Evolutionary conservation across 2,329 filamentous ascomycete genomes (phyloP).

Genomic region (Chrysosphaeria jannelii): DNA sequence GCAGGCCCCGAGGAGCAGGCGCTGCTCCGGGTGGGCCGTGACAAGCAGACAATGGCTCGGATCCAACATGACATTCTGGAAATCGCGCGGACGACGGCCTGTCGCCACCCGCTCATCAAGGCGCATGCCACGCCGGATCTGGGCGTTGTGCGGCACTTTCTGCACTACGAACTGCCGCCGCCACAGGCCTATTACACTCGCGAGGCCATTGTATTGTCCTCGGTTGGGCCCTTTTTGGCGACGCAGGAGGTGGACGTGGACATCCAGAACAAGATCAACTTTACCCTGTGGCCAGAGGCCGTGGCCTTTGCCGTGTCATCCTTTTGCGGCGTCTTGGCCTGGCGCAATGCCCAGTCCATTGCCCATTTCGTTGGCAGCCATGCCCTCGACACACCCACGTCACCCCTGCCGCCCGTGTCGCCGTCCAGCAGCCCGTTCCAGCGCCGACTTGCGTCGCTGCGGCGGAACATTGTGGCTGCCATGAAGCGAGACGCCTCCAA

Average conservation of each 20-base stretch:
- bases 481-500: slow-evolving; percentile 1
- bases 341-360: slow-evolving; percentile 14
- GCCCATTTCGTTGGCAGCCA: slow-evolving; percentile 15
- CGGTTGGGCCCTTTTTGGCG: slow-evolving; percentile 2
- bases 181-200: slow-evolving; percentile 25
- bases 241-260: slow-evolving; percentile 4
- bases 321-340: slow-evolving; percentile 17
- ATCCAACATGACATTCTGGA: slow-evolving; percentile 14
- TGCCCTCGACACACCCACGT: slow-evolving; percentile 2
- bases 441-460: too few species aligned
- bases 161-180: slow-evolving; percentile 28
- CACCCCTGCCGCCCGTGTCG: slow-evolving; percentile 1
- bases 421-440: neutral
- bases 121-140: slow-evolving; percentile 16
- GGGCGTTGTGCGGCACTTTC: slow-evolving; percentile 21
- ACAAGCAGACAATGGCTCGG: slow-evolving; percentile 9
- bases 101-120: slow-evolving; percentile 13
- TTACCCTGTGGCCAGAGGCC: slow-evolving; percentile 22
- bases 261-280: slow-evolving; percentile 11
- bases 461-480: too few species aligned
- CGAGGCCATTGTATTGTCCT: slow-evolving; percentile 11
- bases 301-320: slow-evolving; percentile 19
- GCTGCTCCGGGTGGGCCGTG: slow-evolving; percentile 26
- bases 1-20: slow-evolving; percentile 31
- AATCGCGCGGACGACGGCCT: slow-evolving; percentile 13